Evolutionary conservation across 2,329 filamentous ascomycete genomes (phyloP), one percentile per base, ranked within the genome.

Genomic region (Aspergillus sp.): DNA sequence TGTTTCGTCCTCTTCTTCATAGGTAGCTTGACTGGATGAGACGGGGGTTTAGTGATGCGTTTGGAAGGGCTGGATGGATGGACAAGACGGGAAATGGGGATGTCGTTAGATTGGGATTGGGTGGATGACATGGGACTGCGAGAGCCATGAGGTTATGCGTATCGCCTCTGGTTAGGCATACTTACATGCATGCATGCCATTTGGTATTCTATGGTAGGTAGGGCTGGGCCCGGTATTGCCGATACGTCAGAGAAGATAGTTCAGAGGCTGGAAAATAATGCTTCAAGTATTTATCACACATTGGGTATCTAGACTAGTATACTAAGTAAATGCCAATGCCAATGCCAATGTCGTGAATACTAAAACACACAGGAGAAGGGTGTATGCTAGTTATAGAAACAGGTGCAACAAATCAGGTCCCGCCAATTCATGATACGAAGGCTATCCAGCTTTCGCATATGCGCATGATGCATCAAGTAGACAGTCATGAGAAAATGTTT

Each of bases 261-360:
- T 37, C 14, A 37, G 27, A n/a, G 9, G 35, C 12, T 37, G 15
- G 15, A n/a, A 15, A 37, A 37, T 15, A 33, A 12, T 46, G 19
- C 43, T 53, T 45, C 11, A 27, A 31, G 21, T 50, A 41, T 19
- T 53, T 46, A 52, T 46, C 55, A 48, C 50, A 46, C 47, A 52
- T 57, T 56, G 55, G 55, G 55, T 57, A 57, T 57, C 55, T 57
- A 52, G 50, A 37, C 51, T 46, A 46, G 19, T 57, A 40, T 45
- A 43, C 50, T 21, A 52, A 50, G 33, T 52, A 52, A 57, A 57
- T 57, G 55, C 51, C 31, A 31, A 53, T 46, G 31, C 51, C 51
- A 53, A 46, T 45, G 41, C 41, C 31, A 45, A 53, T 53, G 40
- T 44, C 50, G 40, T 45, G 31, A 23, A 14, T 14, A 17, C 8